Percentiles rank a stretch among this genome's conserved stretches.
phyloP scores from a whole-genome alignment of 192 early-diverging fungal species.

The Backusella mclennaniae region DNA sequence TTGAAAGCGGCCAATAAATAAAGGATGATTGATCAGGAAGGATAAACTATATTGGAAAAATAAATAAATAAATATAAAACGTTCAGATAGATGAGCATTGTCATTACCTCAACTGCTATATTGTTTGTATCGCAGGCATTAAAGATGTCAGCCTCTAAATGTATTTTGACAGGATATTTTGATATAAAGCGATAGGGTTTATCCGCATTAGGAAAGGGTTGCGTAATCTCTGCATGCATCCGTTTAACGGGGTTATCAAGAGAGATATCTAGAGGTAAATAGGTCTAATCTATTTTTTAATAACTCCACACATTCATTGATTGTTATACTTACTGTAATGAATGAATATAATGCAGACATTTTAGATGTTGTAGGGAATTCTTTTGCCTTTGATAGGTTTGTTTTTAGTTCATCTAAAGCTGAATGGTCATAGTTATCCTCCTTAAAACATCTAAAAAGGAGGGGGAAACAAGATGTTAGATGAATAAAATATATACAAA shows the following conservation, averaged over 20 bases:
- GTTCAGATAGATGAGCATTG: not conserved
- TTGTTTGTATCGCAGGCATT: slow-evolving; percentile 19
- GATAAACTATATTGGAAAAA: slow-evolving; percentile 11
- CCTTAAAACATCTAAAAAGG: slow-evolving; percentile 11
- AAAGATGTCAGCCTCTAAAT: slow-evolving; percentile 23
- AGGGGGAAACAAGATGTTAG: not conserved
- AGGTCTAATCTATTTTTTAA: slow-evolving; percentile 13
- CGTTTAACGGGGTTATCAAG: slow-evolving; percentile 27
- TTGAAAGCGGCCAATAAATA: slow-evolving; percentile 22
- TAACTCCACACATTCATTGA: no score
- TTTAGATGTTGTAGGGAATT: slow-evolving; percentile 30
- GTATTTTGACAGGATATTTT: slow-evolving; percentile 19
- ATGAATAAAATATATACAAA: not conserved
- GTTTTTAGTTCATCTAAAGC: slow-evolving; percentile 35
- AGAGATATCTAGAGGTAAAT: slow-evolving; percentile 24
- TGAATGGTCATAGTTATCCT: slow-evolving; percentile 16
- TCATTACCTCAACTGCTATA: slow-evolving; percentile 25
- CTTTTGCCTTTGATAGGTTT: slow-evolving; percentile 33
- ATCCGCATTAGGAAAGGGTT: slow-evolving; percentile 23
- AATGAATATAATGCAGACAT: slow-evolving; percentile 30
- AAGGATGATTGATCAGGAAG: slow-evolving; percentile 26
- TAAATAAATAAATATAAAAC: not conserved
- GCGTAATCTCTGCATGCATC: slow-evolving; percentile 18
- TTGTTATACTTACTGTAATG: slow-evolving; percentile 16
- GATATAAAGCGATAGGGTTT: slow-evolving; percentile 23